Evolutionary conservation across 345 rosid species (phyloP).

Genomic region (Rubroshorea leprosula): DNA sequence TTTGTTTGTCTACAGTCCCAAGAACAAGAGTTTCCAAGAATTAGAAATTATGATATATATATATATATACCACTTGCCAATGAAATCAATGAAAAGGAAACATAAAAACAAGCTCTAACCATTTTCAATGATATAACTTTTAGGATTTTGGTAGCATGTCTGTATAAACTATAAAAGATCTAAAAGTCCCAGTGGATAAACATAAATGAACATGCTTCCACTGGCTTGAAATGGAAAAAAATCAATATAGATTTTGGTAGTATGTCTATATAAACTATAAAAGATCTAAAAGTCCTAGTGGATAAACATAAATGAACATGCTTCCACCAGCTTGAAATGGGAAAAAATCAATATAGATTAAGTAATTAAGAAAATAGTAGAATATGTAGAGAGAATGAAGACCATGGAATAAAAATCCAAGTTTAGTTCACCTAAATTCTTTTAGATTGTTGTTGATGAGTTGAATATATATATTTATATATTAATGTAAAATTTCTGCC

Average conservation of each 20-base stretch:
- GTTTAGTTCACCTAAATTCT: too few relatives aligned
- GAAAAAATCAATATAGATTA: constrained; percentile 11
- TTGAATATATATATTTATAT: too few relatives aligned
- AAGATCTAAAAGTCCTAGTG: constrained; percentile 29
- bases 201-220: constrained; percentile 18
- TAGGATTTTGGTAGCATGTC: constrained; percentile 22
- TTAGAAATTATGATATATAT: not conserved
- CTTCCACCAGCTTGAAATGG: constrained; percentile 28
- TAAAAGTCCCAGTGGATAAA: constrained; percentile 32
- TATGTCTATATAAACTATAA: constrained; percentile 18
- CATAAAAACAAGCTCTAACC: constrained; percentile 14
- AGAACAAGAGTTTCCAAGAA: not conserved
- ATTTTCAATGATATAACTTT: constrained; percentile 35
- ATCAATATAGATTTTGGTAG: constrained; percentile 25
- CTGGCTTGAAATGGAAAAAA: constrained; percentile 17
- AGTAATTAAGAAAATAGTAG: too few relatives aligned
- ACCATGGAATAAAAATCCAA: too few relatives aligned
- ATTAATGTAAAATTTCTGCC: too few relatives aligned
- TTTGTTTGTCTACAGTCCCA: constrained; percentile 22
- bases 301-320: constrained; percentile 19
- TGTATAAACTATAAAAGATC: constrained; percentile 25
- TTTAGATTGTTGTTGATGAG: too few relatives aligned
- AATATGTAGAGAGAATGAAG: too few relatives aligned
- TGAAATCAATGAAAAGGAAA: not conserved
- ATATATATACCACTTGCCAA: not conserved